Evolutionary conservation across 495 filamentous ascomycete species (phyloP).

Genomic region (Xylaria flabelliformis): DNA sequence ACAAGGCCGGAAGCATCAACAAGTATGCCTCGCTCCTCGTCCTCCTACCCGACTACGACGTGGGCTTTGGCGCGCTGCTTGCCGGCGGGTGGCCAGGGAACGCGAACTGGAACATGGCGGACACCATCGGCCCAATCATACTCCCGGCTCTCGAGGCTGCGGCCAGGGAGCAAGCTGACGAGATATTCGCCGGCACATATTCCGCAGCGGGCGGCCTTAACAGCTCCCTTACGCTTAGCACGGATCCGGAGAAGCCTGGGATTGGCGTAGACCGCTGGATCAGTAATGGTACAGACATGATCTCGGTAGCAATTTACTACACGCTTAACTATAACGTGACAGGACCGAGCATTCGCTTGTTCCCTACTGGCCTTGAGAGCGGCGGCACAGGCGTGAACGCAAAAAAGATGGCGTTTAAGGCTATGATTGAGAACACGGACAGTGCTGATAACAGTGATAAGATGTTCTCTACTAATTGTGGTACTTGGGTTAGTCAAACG

Average conservation of each 20-base stretch:
- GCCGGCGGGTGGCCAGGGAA: slow-evolving; percentile 56
- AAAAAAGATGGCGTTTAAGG: slow-evolving; percentile 52
- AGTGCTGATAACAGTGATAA: slow-evolving; percentile 34
- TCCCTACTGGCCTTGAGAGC: slow-evolving; percentile 55
- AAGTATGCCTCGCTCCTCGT: slow-evolving; percentile 56
- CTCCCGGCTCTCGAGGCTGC: slow-evolving; percentile 53
- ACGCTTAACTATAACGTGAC: slow-evolving; percentile 41
- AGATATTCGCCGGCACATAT: slow-evolving; percentile 53
- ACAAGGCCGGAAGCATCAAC: slow-evolving; percentile 61
- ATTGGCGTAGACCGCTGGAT: slow-evolving; percentile 55
- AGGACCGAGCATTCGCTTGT: slow-evolving; percentile 53
- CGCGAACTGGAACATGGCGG: slow-evolving; percentile 54
- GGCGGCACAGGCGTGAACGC: slow-evolving; percentile 29
- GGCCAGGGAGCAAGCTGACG: slow-evolving; percentile 51
- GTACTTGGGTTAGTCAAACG: slow-evolving; percentile 58
- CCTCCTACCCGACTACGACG: slow-evolving; percentile 61
- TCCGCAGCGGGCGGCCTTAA: slow-evolving; percentile 23
- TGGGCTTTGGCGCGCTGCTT: slow-evolving; percentile 48
- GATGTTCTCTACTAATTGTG: slow-evolving; percentile 56
- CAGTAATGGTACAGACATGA: slow-evolving; percentile 59
- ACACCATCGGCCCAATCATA: slow-evolving; percentile 49
- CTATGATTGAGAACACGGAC: slow-evolving; percentile 47
- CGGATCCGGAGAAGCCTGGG: slow-evolving; percentile 49
- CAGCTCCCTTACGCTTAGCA: slow-evolving; percentile 45
- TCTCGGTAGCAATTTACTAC: slow-evolving; percentile 41